Evolutionary conservation across 805 yeast species (phyloP), one percentile per base, ranked within the genome.

Genomic region (Huiozyma sinensis): DNA sequence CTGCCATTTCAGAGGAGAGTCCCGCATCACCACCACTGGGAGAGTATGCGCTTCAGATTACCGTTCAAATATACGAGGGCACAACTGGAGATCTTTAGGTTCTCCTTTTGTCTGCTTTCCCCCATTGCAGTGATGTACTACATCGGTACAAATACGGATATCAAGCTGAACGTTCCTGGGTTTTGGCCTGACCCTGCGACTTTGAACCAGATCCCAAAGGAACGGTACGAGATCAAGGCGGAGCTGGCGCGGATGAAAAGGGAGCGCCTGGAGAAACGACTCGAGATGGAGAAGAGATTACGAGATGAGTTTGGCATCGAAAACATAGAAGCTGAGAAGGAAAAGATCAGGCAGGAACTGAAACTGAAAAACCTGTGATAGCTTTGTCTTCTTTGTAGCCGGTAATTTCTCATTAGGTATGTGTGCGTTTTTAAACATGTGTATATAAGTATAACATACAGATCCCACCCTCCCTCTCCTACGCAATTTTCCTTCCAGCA

Each of bases 101-200:
- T 87, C 65, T 79, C 95, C 0, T 82, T 88, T 57, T 89, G 84
- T 60, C 75, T 89, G 38, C 67, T 87, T 53, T 77, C 94, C 1
- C 97, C 97, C 0, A 83, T 89, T 39, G 73, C 77, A n/a, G 83
- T 87, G 57, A 89, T 89, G 97, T 82, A 86, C 64, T 89, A 83
- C 55, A 89, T 87, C 38, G 97, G 97, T 59, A 75, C 83, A 35
- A 89, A 89, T 55, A 83, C 97, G 1, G 95, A 89, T 62, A 76
- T 72, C 54, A 89, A 87, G 67, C 79, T 89, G 62, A 85, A 87
- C 58, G 80, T 88, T 40, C 94, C 95, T 7, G 95, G 95, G 17
- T 89, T 86, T 65, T 88, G 95, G 95, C 97, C 97, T 3, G 97
- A 88, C 61, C 96, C 96, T 36, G 83, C 83, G 36, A 83, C 96